Conservation (phyloP, 1,139 yeast species). For the Hemisphaericaspora xylanilytica region DNA sequence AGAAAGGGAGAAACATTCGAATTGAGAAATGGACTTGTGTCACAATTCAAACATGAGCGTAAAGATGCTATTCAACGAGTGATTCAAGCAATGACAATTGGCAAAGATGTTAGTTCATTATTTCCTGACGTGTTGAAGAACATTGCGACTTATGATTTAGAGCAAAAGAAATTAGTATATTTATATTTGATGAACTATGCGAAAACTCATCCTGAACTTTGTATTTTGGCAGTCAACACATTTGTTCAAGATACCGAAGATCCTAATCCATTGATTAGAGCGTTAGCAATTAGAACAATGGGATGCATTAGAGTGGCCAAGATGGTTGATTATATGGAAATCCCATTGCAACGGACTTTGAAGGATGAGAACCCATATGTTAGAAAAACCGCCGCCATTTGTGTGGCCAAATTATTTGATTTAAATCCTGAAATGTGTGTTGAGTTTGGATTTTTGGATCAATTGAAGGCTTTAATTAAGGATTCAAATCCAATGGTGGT, state of each 20-base stretch:
- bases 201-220: constrained; percentile 90
- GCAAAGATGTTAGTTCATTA: constrained; percentile 93
- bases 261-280: constrained; percentile 93
- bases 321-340: constrained; percentile 92
- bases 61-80: constrained; percentile 97
- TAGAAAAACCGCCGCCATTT: constrained; percentile 94
- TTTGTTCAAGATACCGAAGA: constrained; percentile 96
- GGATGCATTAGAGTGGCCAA: constrained; percentile 95
- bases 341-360: constrained; percentile 81
- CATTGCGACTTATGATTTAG: constrained; percentile 94
- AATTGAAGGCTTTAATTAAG: constrained; percentile 64
- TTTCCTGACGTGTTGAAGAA: constrained; percentile 96
- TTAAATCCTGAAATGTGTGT: constrained; percentile 76
- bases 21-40: constrained; percentile 83
- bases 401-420: constrained; percentile 94
- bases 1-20: constrained; percentile 80
- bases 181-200: constrained; percentile 96
- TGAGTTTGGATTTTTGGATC: constrained; percentile 82
- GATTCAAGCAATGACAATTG: constrained; percentile 97
- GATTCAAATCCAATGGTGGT: constrained; percentile 97
- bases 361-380: constrained; percentile 96
- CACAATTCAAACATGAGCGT: constrained; percentile 90
- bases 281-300: constrained; percentile 97
- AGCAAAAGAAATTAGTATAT: constrained; percentile 94
- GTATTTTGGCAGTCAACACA: constrained; percentile 94